A percentile compares a stretch with the other conserved stretches of the same genome.
phyloP scores from a whole-genome alignment of 305 asterid genomes.

The Fraxinus greggii region DNA sequence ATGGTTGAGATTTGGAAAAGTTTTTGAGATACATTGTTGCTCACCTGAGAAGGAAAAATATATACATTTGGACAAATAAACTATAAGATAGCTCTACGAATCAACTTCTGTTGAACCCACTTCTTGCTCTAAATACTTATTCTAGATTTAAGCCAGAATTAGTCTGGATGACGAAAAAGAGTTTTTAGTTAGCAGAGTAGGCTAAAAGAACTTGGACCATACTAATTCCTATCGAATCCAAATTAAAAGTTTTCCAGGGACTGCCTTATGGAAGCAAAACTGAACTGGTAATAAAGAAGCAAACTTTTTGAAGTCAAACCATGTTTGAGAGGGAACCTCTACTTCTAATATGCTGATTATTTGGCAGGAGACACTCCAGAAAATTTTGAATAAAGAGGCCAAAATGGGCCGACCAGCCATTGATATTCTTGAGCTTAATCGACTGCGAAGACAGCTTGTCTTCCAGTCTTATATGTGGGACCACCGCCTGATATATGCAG shows the following conservation, averaged over 20 bases:
- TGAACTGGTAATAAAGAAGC: not conserved
- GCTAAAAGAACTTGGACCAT: not conserved
- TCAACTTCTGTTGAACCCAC: not conserved
- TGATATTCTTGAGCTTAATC: conserved; percentile 86
- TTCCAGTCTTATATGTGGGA: conserved; percentile 95
- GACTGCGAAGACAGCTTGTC: conserved; percentile 68
- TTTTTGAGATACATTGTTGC: not conserved
- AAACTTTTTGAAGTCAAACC: not conserved
- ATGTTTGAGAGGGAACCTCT: conserved; percentile 6
- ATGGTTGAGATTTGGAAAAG: conserved; percentile 2
- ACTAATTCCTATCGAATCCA: not conserved
- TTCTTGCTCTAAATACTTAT: not conserved
- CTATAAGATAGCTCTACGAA: not conserved
- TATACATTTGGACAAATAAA: not conserved
- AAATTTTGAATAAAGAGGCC: conserved; percentile 53
- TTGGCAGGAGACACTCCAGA: conserved; percentile 69
- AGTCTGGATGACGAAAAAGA: not conserved
- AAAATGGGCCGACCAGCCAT: conserved; percentile 59
- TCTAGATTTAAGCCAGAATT: not conserved
- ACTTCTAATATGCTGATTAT: conserved; percentile 18
- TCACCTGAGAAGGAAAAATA: not conserved
- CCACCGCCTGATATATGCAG: conserved; percentile 66
- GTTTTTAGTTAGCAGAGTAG: not conserved
- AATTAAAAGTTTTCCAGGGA: not conserved
- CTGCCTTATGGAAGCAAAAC: not conserved